phyloP scores from a whole-genome alignment of 345 rosid species.

The Raphanus sativus region DNA sequence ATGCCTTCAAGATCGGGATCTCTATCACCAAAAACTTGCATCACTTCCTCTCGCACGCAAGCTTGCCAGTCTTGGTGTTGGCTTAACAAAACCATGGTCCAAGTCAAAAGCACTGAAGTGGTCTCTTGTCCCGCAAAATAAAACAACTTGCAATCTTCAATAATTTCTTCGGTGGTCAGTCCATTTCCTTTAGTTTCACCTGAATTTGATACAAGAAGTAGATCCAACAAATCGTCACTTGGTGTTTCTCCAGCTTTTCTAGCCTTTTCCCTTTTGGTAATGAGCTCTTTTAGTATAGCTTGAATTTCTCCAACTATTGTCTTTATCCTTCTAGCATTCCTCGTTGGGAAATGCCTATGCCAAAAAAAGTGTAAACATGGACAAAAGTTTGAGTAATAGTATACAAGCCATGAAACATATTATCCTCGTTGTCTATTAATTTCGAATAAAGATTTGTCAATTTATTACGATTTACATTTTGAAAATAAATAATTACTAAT shows the following conservation, averaged over 20 bases:
- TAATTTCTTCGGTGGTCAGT: slow-evolving; percentile 48
- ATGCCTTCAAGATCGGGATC: slow-evolving; percentile 31
- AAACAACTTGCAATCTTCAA: slow-evolving; percentile 52
- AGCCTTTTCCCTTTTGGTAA: slow-evolving; percentile 36
- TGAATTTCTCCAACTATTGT: slow-evolving; percentile 27
- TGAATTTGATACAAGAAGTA: slow-evolving; percentile 49
- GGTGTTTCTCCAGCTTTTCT: slow-evolving; percentile 36
- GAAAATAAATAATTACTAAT: too few species aligned
- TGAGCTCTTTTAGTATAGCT: slow-evolving; percentile 32
- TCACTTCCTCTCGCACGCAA: slow-evolving; percentile 55
- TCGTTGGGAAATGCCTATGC: slow-evolving; percentile 50
- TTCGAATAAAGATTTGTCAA: too few species aligned
- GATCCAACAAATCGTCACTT: slow-evolving; percentile 39
- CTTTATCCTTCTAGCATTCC: slow-evolving; percentile 42
- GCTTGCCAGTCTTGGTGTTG: slow-evolving; percentile 57
- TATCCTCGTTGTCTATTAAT: too few species aligned
- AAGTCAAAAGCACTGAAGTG: slow-evolving; percentile 30
- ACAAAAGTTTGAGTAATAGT: too few species aligned
- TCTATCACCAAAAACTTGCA: slow-evolving; percentile 43
- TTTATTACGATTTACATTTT: too few species aligned
- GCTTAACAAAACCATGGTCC: slow-evolving; percentile 55
- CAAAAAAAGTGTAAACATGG: background rate
- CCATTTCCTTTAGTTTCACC: slow-evolving; percentile 36
- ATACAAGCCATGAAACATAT: too few species aligned
- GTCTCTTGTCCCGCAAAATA: slow-evolving; percentile 24